Evolutionary conservation across 495 filamentous ascomycete species (phyloP).

Genomic region (Extremus antarcticus): DNA sequence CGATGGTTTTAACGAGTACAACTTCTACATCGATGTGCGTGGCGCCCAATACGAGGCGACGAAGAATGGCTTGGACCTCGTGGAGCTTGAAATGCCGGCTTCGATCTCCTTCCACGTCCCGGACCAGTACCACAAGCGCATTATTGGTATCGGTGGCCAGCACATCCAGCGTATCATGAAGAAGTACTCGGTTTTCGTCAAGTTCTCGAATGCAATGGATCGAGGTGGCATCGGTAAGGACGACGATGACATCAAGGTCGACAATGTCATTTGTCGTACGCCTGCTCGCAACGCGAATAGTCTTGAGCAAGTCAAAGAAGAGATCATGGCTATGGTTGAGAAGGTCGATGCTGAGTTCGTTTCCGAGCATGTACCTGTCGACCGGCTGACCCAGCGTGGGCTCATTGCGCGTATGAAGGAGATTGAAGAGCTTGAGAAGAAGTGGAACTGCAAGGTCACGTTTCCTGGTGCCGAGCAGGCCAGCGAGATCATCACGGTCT

Average conservation of each 20-base stretch:
- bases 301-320: constrained; percentile 91
- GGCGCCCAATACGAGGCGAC: constrained; percentile 83
- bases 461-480: constrained; percentile 96
- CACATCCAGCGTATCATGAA: constrained; percentile 99
- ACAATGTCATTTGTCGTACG: constrained; percentile 97
- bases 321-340: constrained; percentile 99
- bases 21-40: constrained; percentile 97
- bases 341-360: constrained; percentile 95
- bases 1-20: constrained; percentile 97
- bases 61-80: constrained; percentile 79
- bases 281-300: constrained; percentile 94
- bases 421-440: constrained; percentile 91
- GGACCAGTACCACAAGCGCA: constrained; percentile 99
- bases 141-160: constrained; percentile 95
- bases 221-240: constrained; percentile 87
- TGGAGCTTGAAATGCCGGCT: constrained; percentile 98
- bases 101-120: constrained; percentile 98
- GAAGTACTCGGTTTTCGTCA: constrained; percentile 99
- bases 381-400: constrained; percentile 89
- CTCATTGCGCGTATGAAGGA: constrained; percentile 75
- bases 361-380: constrained; percentile 80
- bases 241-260: constrained; percentile 94
- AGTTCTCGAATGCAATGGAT: constrained; percentile 99
- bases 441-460: constrained; percentile 96
- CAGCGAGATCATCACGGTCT: constrained; percentile 89